Evolutionary conservation across 305 asterid genomes (phyloP), one percentile per base, ranked within the genome.

Genomic region (Solanum hybrid): DNA sequence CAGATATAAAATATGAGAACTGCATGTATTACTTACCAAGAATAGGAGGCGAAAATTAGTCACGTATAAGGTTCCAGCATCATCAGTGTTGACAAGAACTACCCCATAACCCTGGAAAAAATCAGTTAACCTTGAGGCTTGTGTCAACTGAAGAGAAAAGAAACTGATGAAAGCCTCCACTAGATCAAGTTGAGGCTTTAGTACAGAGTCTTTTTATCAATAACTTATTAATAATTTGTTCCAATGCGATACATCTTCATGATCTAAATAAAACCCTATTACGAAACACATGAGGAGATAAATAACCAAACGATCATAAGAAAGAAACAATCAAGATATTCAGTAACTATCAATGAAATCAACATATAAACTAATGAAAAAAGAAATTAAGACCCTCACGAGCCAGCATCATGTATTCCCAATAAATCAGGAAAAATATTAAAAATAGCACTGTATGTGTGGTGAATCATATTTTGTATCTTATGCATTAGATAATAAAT

Each of bases 31-130:
- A 91, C 94, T 93, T 87, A 95, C 99, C 98, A 97, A 92, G 93
- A 97, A 97, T 90, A 97, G 97, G 90, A 97, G 98, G 89, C 99
- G 99, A 90, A 92, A 97, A 91, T 97, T 97, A 79, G 99, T 97
- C 60, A 97, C 94, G 36, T 93, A 97, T 93, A 97, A 90, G 36
- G 98, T 95, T 90, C 99, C 99, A 42, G 99, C 99, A 91, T 94
- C 97, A 75, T 96, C 98, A 88, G 92, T 96, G 93, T 97, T 97
- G 94, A 96, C 98, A 92, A 97, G 99, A 93, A 97, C 99, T 91
- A 95, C 98, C 36, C 98, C 98, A 87, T 91, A 89, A 81, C 96
- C 99, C 99, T 97, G 95, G 72, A 94, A 87, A 90, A 88, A 88
- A 92, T 90, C 91, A 93, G 90, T 84, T 56, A 76, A 77, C 89